Percentiles rank a stretch among this genome's conserved stretches.
These are phyloP conservation scores for Asterophora parasitica DNA, from an alignment of 768 basidiomycete species.

Conservation along the genomic window DNA sequence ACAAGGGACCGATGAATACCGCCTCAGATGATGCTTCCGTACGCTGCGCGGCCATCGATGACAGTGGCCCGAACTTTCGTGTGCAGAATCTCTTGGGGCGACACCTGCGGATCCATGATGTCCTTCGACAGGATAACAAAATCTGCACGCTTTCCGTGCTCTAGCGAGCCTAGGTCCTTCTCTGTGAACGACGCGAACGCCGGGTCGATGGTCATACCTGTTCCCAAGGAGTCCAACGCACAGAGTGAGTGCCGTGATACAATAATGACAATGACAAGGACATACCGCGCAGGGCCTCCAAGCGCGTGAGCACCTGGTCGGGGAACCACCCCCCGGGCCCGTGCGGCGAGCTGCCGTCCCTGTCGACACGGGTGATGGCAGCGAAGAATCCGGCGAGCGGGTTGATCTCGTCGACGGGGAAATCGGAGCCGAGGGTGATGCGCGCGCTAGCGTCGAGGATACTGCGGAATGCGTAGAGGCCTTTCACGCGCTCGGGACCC, in stretches of 20 bases:
- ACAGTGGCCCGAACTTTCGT: slow-evolving; percentile 72
- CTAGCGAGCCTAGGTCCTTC: slow-evolving; percentile 66
- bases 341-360: slow-evolving; percentile 71
- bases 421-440: slow-evolving; percentile 83
- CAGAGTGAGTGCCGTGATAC: too few species aligned
- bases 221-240: too few species aligned
- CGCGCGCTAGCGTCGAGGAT: slow-evolving; percentile 58
- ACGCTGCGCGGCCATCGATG: slow-evolving; percentile 62
- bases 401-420: slow-evolving; percentile 84
- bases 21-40: slow-evolving; percentile 29
- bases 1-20: too few species aligned
- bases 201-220: slow-evolving; percentile 84
- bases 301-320: slow-evolving; percentile 67
- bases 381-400: slow-evolving; percentile 85
- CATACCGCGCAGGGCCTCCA: slow-evolving; percentile 70
- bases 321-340: slow-evolving; percentile 88
- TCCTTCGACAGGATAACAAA: slow-evolving; percentile 81
- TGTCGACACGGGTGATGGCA: slow-evolving; percentile 72
- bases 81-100: slow-evolving; percentile 51
- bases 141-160: slow-evolving; percentile 77
- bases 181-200: slow-evolving; percentile 88
- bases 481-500: slow-evolving; percentile 82
- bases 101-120: slow-evolving; percentile 57
- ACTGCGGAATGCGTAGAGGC: slow-evolving; percentile 83
- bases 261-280: too few species aligned